Evolutionary conservation across 2,329 filamentous ascomycete genomes (phyloP).

Genomic region (Venturia nashicola): DNA sequence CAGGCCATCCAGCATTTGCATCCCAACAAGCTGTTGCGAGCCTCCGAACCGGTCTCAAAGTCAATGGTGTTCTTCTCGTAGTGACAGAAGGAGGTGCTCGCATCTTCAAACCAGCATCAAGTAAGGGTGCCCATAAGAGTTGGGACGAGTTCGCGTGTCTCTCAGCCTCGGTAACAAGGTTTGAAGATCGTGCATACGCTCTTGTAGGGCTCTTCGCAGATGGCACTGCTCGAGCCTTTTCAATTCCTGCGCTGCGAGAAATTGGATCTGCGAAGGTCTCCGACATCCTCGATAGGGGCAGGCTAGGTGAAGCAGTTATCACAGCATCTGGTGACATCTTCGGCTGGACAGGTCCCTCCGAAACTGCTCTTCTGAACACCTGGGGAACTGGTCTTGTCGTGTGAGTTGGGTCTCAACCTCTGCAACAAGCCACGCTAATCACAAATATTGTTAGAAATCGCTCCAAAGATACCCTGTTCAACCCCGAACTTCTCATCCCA

Average conservation of each 20-base stretch:
- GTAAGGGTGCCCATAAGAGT: slow-evolving; percentile 83
- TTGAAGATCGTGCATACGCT: slow-evolving; percentile 56
- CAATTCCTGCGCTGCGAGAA: slow-evolving; percentile 79
- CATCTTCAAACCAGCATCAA: slow-evolving; percentile 72
- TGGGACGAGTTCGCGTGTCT: slow-evolving; percentile 80
- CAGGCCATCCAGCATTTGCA: slow-evolving; percentile 63
- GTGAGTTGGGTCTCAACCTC: slow-evolving; percentile 35
- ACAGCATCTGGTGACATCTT: slow-evolving; percentile 71
- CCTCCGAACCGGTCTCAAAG: slow-evolving; percentile 57
- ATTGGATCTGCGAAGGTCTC: slow-evolving; percentile 54
- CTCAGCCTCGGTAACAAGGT: slow-evolving; percentile 57
- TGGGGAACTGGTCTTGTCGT: slow-evolving; percentile 61
- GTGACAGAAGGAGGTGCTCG: slow-evolving; percentile 65
- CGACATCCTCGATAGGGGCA: slow-evolving; percentile 58
- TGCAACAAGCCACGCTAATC: background rate
- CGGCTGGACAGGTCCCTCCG: slow-evolving; percentile 79
- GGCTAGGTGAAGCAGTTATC: slow-evolving; percentile 58
- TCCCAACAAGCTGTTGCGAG: slow-evolving; percentile 64
- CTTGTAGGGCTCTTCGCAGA: slow-evolving; percentile 80
- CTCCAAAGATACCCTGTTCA: slow-evolving; percentile 62
- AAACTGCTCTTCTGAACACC: slow-evolving; percentile 69
- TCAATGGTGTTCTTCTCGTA: slow-evolving; percentile 70
- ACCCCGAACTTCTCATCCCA: slow-evolving; percentile 60
- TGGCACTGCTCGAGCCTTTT: slow-evolving; percentile 65
- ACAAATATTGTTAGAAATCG: slow-evolving; percentile 16